Evolutionary conservation across 2,329 filamentous ascomycete species (phyloP).

Genomic region (Hymenoscyphus infarciens): DNA sequence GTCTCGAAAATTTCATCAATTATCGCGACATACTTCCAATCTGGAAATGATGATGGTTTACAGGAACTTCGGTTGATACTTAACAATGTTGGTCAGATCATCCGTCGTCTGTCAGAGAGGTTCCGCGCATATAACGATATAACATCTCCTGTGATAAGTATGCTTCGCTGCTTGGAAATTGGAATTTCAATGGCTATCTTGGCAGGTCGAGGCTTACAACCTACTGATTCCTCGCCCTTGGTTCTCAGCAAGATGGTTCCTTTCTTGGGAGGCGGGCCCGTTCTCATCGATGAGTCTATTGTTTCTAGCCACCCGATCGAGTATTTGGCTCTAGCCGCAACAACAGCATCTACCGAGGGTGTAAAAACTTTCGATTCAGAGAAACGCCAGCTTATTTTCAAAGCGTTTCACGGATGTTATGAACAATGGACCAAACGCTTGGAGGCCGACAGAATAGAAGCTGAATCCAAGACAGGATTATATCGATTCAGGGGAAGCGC

Average conservation of each 20-base stretch:
- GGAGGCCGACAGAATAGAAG: constrained; percentile 69
- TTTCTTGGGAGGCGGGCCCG: constrained; percentile 48
- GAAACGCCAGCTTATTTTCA: constrained; percentile 55
- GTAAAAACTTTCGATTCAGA: constrained; percentile 39
- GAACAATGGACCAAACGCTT: constrained; percentile 76
- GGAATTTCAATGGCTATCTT: constrained; percentile 61
- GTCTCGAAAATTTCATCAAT: constrained; percentile 20
- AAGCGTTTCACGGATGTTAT: constrained; percentile 70
- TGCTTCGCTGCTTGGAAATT: constrained; percentile 74
- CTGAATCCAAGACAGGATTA: constrained; percentile 69
- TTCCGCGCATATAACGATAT: constrained; percentile 85
- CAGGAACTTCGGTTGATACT: constrained; percentile 42
- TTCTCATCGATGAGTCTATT: constrained; percentile 15
- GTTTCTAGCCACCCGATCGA: constrained; percentile 39
- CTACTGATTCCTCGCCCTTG: constrained; percentile 14
- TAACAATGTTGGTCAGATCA: constrained; percentile 63
- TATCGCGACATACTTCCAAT: constrained; percentile 23
- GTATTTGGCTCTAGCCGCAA: constrained; percentile 48
- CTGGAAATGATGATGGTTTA: constrained; percentile 40
- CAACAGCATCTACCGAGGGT: constrained; percentile 47
- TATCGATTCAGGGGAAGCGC: constrained; percentile 79
- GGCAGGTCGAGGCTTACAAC: constrained; percentile 10
- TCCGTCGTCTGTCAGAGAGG: constrained; percentile 62
- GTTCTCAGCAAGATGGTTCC: constrained; percentile 47
- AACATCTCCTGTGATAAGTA: constrained; percentile 70